Conservation (phyloP, 2,329 filamentous ascomycete species). For the Alternaria consortialis region DNA sequence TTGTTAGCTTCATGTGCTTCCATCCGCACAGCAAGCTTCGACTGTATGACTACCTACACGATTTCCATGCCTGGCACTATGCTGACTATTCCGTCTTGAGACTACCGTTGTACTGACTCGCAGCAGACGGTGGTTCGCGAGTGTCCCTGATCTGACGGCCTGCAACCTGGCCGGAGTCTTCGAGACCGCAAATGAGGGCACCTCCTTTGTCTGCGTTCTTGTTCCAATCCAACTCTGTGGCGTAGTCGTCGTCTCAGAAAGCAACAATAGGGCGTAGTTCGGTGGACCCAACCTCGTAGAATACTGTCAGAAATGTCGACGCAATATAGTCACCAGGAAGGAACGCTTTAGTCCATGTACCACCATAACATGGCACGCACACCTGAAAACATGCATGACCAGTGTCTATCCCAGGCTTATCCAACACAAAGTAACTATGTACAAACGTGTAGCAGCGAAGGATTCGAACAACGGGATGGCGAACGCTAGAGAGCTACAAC, state of each 20-base stretch:
- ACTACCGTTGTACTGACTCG: slow-evolving; percentile 26
- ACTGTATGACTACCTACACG: not conserved
- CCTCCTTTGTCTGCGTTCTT: slow-evolving; percentile 22
- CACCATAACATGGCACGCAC: not conserved
- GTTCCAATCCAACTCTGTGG: slow-evolving; percentile 18
- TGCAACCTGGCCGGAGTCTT: slow-evolving; percentile 22
- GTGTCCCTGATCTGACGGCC: slow-evolving; percentile 21
- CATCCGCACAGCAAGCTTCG: not conserved
- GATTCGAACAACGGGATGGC: no score
- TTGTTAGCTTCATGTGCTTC: not conserved
- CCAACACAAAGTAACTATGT: no score
- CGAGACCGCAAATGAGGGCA: slow-evolving; percentile 21
- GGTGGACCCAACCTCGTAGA: not conserved
- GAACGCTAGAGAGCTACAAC: no score
- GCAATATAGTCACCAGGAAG: not conserved
- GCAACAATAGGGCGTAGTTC: not conserved
- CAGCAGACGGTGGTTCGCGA: slow-evolving; percentile 24
- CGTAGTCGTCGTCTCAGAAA: slow-evolving; percentile 25
- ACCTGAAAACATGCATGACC: no score
- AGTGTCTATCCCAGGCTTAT: no score
- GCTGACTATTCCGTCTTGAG: slow-evolving; percentile 11
- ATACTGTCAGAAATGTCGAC: not conserved
- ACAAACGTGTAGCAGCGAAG: no score
- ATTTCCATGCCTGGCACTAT: not conserved
- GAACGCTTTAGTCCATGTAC: not conserved